phyloP scores from a whole-genome alignment of 2,329 filamentous ascomycete genomes.

The Clarireedia monteithiana region DNA sequence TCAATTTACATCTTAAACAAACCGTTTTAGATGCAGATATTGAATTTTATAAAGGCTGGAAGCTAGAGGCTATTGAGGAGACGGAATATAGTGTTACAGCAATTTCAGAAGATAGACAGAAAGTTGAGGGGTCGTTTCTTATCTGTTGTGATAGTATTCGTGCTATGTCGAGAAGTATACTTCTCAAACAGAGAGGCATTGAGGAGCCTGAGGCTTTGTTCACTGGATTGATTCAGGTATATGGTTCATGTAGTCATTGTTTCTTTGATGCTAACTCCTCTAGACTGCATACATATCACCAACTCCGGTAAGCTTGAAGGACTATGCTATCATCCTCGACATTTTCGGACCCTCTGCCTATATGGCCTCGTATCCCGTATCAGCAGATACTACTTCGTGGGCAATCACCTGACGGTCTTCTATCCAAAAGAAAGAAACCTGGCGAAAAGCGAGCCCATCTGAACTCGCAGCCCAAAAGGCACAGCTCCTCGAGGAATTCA shows the following conservation, averaged over 20 bases:
- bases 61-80: conserved; percentile 6
- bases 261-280: no score
- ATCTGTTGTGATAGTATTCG: conserved; percentile 14
- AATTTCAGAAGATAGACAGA: conserved; percentile 1
- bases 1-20: conserved; percentile 7
- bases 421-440: conserved; percentile 2
- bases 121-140: conserved; percentile 7
- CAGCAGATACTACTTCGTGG: conserved; percentile 6
- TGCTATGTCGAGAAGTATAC: conserved; percentile 1
- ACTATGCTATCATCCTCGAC: conserved; percentile 1
- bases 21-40: not conserved
- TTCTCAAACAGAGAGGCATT: not conserved
- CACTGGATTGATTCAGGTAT: conserved; percentile 8
- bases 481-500: not conserved
- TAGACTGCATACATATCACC: conserved; percentile 1
- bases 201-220: conserved; percentile 4
- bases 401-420: conserved; percentile 5
- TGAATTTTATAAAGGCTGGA: conserved; percentile 5
- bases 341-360: conserved; percentile 8
- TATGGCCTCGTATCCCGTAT: conserved; percentile 5
- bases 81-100: not conserved
- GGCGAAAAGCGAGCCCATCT: not conserved
- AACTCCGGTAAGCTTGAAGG: not conserved
- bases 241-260: no score
- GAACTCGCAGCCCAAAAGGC: not conserved